Evolutionary conservation across 2,329 filamentous ascomycete species (phyloP), one percentile per base, ranked within the genome.

Genomic region (Didymella lethalis): DNA sequence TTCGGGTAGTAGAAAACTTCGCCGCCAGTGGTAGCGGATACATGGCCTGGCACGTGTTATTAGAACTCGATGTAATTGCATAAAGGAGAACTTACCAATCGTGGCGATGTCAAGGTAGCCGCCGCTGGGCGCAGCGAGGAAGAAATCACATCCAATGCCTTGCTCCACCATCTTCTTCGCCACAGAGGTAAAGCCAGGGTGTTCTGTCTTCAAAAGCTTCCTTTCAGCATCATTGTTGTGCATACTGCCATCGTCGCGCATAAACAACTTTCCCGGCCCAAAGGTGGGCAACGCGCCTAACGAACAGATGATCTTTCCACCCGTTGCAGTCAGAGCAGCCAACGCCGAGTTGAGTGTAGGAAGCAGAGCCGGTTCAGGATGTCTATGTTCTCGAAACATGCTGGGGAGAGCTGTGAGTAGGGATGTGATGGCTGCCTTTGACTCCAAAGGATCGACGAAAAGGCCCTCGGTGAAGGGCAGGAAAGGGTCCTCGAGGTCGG

Each of bases 1-100:
- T 98, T 99, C 45, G 95, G 93, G 75, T 96, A 99, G 79, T 96
- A 97, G 79, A 93, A 99, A 0, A 90, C 91, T 77, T 99, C 95
- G 63, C 95, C 95, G 57, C 95, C 95, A n/a, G 92, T 96, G 29
- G 90, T 88, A 41, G 92, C 88, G 31, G 95, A 87, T 23, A 97
- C 86, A 76, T 97, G 90, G 41, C 93, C 91, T 88, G 61, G 41
- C 55, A 29, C 20, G 2, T 40, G 65, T 63, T 40, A 64, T 56
- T 56, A 29, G 5, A 41, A 14, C 7, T 16, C 20, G 18, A 23
- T 4, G n/a, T 11, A 11, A 11, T 41, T 23, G 20, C 20, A 41
- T 10, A 41, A 16, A 25, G 11, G 11, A 25, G 11, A 18, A 80
- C 85, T 75, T 79, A 90, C 90, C 92, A 67, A 98, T 90, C 3